A percentile compares a stretch with the other conserved stretches of the same genome.
These are phyloP conservation scores for Pestalotiopsis fici DNA, from an alignment of 2,329 filamentous ascomycete genomes.

Conservation along the genomic window DNA sequence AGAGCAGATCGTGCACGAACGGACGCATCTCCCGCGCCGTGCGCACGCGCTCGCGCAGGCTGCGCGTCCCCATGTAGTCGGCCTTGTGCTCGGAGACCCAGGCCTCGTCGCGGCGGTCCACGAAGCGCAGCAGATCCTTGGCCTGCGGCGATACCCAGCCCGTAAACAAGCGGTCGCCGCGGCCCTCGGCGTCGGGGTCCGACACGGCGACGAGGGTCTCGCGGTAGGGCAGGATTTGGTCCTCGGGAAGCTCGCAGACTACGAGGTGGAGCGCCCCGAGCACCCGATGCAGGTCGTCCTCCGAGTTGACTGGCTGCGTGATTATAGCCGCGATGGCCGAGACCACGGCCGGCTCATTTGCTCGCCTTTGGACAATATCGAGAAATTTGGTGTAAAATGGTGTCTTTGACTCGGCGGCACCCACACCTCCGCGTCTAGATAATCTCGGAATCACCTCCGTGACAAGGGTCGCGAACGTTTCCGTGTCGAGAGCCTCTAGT, in stretches of 20 bases:
- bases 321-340: not conserved
- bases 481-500: not conserved
- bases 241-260: not conserved
- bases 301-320: not conserved
- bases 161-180: not conserved
- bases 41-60: not conserved
- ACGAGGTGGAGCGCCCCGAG: not conserved
- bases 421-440: not conserved
- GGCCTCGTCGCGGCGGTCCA: not conserved
- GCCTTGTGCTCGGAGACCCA: not conserved
- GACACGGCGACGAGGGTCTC: not conserved
- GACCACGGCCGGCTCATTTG: not conserved
- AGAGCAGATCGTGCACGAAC: not conserved
- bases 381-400: not conserved
- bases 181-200: not conserved
- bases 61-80: not conserved
- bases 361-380: not conserved
- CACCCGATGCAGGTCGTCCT: not conserved
- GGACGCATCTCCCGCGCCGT: not conserved
- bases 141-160: not conserved
- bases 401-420: not conserved
- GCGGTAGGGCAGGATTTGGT: not conserved
- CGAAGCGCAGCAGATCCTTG: not conserved
- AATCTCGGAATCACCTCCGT: not conserved
- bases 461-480: not conserved